phyloP scores from a whole-genome alignment of 768 basidiomycete genomes.

The Lanmaoa pseudosensibilis region DNA sequence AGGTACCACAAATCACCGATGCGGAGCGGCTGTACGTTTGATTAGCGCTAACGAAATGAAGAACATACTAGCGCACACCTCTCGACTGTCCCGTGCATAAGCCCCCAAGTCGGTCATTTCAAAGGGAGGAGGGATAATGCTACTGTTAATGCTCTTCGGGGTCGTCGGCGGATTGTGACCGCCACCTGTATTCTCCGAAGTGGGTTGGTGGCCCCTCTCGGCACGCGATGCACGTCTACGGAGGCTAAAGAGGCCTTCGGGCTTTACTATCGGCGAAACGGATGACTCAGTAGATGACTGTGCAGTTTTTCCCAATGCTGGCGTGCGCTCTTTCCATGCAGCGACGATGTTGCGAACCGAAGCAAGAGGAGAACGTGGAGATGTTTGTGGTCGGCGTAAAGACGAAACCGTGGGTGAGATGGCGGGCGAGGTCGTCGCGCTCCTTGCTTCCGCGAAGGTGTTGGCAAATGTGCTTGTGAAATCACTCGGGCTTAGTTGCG shows the following conservation, averaged over 20 bases:
- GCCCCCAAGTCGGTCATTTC: constrained; percentile 48
- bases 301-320: constrained; percentile 33
- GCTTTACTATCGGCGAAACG: constrained; percentile 34
- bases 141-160: constrained; percentile 32
- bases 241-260: constrained; percentile 37
- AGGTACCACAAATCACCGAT: constrained; percentile 89
- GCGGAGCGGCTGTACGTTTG: constrained; percentile 65
- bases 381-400: constrained; percentile 61
- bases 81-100: constrained; percentile 41
- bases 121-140: constrained; percentile 44
- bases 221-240: constrained; percentile 32
- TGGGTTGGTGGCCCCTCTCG: constrained; percentile 19
- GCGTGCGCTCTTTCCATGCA: constrained; percentile 78
- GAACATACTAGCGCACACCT: constrained; percentile 35
- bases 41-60: constrained; percentile 11
- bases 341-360: constrained; percentile 79
- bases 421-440: constrained; percentile 23
- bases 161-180: constrained; percentile 21
- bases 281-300: constrained; percentile 42
- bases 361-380: constrained; percentile 68
- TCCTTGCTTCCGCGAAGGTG: constrained; percentile 41
- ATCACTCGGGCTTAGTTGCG: constrained; percentile 38
- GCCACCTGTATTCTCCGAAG: constrained; percentile 10
- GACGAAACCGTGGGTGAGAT: constrained; percentile 48
- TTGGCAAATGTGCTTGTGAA: constrained; percentile 39